Percentiles rank a stretch among this genome's conserved stretches.
Conservation (phyloP, 495 filamentous ascomycete species). For the Glutinoglossum americanum region DNA sequence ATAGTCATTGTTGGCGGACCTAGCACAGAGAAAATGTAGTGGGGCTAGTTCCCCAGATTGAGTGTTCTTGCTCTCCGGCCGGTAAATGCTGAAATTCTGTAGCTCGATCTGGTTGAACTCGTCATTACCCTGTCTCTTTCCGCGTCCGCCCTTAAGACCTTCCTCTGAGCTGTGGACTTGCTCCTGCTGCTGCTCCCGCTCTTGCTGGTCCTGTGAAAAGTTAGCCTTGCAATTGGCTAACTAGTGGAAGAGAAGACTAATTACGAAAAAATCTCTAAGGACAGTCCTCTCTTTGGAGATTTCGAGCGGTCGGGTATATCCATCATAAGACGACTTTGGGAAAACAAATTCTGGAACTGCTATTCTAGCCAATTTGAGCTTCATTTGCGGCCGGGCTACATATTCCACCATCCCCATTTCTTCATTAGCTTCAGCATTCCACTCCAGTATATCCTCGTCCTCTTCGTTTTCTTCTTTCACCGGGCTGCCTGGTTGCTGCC, state of each 20-base stretch:
- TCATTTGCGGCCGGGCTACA: not conserved
- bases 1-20: slow-evolving; percentile 14
- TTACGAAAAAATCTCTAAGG: slow-evolving; percentile 13
- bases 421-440: not conserved
- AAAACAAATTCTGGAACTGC: slow-evolving; percentile 8
- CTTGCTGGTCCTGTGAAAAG: not conserved
- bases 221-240: not conserved
- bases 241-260: not conserved
- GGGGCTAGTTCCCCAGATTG: slow-evolving; percentile 25
- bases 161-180: not conserved
- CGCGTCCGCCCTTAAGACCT: not conserved
- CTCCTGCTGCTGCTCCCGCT: not conserved
- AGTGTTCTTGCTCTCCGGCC: slow-evolving; percentile 14
- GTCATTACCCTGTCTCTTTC: not conserved
- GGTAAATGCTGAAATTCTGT: slow-evolving; percentile 7
- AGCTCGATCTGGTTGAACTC: slow-evolving; percentile 5
- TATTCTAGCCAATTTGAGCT: not conserved
- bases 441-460: not conserved
- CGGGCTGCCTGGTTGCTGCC: not conserved
- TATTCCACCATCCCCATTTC: not conserved
- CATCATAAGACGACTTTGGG: slow-evolving; percentile 19
- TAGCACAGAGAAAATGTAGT: slow-evolving; percentile 26
- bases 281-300: slow-evolving; percentile 12
- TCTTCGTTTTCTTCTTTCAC: not conserved
- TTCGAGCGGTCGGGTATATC: slow-evolving; percentile 11